Percentiles rank a stretch among this genome's conserved stretches.
Conservation (phyloP, 306 rosid genomes). For the Leucaena leucocephala region DNA sequence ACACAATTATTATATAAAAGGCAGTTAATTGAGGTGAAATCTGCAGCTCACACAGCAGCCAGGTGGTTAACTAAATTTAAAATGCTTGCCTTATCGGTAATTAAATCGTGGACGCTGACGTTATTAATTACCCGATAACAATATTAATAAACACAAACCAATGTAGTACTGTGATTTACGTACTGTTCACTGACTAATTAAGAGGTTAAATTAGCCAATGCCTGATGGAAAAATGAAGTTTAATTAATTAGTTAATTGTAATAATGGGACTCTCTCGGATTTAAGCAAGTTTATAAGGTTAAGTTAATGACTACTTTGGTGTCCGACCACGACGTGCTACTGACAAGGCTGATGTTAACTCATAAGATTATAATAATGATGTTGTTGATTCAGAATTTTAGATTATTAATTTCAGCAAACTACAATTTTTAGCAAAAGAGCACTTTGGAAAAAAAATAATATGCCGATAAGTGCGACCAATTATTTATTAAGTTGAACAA, state of each 20-base stretch:
- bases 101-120: neutral
- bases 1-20: too few species aligned
- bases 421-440: constrained; percentile 38
- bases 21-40: neutral
- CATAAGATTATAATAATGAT: constrained; percentile 35
- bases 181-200: neutral
- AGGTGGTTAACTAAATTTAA: constrained; percentile 3
- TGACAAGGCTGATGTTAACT: constrained; percentile 30
- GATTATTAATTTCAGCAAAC: constrained; percentile 24
- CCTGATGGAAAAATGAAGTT: constrained; percentile 4
- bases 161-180: neutral
- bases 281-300: constrained; percentile 20
- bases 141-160: too few species aligned
- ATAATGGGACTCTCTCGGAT: constrained; percentile 41
- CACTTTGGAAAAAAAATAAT: constrained; percentile 11
- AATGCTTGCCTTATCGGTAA: constrained; percentile 9
- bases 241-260: neutral
- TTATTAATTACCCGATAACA: too few species aligned
- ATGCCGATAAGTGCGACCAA: constrained; percentile 18
- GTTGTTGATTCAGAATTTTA: constrained; percentile 23
- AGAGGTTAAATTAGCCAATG: constrained; percentile 10
- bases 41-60: neutral
- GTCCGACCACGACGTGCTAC: constrained; percentile 38
- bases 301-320: constrained; percentile 32
- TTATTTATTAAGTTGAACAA: constrained; percentile 38